Conservation (phyloP, 1,139 yeast genomes). For the Pichia sp. region DNA sequence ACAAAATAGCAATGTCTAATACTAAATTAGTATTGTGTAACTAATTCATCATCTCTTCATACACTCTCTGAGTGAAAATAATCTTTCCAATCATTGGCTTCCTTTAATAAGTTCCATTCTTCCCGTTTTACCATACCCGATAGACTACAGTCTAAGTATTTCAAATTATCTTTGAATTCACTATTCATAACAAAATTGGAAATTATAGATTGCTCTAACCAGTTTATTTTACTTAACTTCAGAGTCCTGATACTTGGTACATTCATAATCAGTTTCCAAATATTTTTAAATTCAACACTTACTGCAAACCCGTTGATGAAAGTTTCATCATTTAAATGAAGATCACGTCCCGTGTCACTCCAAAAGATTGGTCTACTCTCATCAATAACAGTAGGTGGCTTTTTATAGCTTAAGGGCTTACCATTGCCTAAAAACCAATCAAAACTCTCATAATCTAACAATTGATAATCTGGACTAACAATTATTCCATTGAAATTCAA, state of each 20-base stretch:
- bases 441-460: slow-evolving; percentile 30
- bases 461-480: slow-evolving; percentile 53
- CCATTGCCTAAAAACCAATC: slow-evolving; percentile 25
- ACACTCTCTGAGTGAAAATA: slow-evolving; percentile 13
- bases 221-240: slow-evolving; percentile 43
- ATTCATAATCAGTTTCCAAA: slow-evolving; percentile 35
- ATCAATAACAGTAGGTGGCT: slow-evolving; percentile 11
- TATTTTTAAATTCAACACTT: slow-evolving; percentile 14
- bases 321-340: slow-evolving; percentile 19
- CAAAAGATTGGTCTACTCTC: slow-evolving; percentile 21
- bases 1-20: no score
- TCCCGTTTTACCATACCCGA: slow-evolving; percentile 56
- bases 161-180: slow-evolving; percentile 19
- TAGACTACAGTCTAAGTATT: slow-evolving; percentile 40
- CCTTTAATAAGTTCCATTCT: slow-evolving; percentile 43
- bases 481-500: slow-evolving; percentile 51
- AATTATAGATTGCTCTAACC: slow-evolving; percentile 43
- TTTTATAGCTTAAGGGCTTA: slow-evolving; percentile 7
- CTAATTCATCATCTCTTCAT: no score
- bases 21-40: no score
- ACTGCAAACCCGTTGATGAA: slow-evolving; percentile 10
- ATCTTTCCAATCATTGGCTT: slow-evolving; percentile 24
- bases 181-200: slow-evolving; percentile 24
- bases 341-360: slow-evolving; percentile 27
- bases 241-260: slow-evolving; percentile 34